Evolutionary conservation across 495 filamentous ascomycete genomes (phyloP), one percentile per base, ranked within the genome.

Genomic region (Pseudotulostoma volvatum): DNA sequence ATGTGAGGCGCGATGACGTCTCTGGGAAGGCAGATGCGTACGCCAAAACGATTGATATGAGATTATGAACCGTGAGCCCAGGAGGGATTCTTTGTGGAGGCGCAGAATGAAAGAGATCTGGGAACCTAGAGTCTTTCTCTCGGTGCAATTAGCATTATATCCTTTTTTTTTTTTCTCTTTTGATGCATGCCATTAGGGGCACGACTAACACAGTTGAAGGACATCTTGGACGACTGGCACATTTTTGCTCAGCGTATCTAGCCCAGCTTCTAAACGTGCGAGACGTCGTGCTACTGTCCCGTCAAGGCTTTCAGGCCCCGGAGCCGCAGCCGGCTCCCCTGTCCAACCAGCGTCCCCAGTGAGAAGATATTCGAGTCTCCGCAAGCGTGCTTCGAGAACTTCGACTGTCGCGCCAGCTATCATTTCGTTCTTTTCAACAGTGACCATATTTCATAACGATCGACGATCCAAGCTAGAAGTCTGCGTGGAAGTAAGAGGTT

Each of bases 1-100:
- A 79, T n/a, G 77, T 79, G 5, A 93, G 71, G 7, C 76, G 76
- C 0, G 85, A 93, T 4, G 79, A 76, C 0, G 78, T 84, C 15
- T 77, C 69, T 13, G 79, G 78, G 58, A 80, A 93, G 2, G 73
- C 67, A 9, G 80, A 67, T 0, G 81, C 80, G 33, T 77, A 76
- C 18, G 84, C 71, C 16, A 90, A 70, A 21, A 95, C 65, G 7
- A 84, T 81, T 11, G 82, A 74, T 38, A 75, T 39, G 25, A 68
- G 50, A 39, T 66, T 61, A 30, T 55, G 49, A 3, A 55, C 56
- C 4, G 59, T 60, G 7, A 71, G 53, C 13, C 59, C 57, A 28
- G 62, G 58, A 0, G 68, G 64, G 20, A 66, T 45, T 13, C 51
- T 44, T 11, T 62, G 52, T 1, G 57, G 32, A 5, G 47, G 39